Conservation (phyloP, 2,329 filamentous ascomycete species). For the Colletotrichum paranaense region DNA sequence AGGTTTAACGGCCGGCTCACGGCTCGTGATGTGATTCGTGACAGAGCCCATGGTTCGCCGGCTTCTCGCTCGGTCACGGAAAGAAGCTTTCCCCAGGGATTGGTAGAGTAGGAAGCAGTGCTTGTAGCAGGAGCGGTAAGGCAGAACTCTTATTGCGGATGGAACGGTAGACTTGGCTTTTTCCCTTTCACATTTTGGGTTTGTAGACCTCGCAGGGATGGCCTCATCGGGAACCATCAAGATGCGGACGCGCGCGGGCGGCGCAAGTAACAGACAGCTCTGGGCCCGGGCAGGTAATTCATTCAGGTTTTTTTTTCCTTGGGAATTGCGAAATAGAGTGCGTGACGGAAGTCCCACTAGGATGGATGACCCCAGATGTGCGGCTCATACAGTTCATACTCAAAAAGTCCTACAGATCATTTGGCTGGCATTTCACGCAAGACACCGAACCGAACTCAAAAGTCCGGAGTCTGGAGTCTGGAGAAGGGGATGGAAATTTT, state of each 20-base stretch:
- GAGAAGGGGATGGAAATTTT: neutral
- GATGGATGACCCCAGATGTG: neutral
- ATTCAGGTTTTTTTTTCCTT: neutral
- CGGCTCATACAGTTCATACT: neutral
- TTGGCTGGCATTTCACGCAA: neutral
- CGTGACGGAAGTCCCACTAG: neutral
- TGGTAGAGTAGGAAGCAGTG: neutral
- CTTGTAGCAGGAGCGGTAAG: conserved; percentile 17
- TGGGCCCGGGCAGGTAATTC: neutral
- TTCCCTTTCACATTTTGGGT: neutral
- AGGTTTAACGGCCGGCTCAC: neutral
- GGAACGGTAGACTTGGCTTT: neutral
- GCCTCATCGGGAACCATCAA: neutral
- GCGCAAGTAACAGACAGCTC: neutral
- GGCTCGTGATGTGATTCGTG: neutral
- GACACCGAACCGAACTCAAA: neutral
- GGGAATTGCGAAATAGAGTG: neutral
- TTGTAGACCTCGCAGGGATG: neutral
- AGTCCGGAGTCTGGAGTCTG: neutral
- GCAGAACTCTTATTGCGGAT: neutral
- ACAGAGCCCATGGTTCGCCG: no score
- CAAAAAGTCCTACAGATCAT: neutral
- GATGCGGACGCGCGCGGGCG: neutral
- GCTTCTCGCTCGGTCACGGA: no score
- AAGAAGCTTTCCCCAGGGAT: neutral